These are phyloP conservation scores for Physcomitrellopsis africana DNA, from an alignment of 225 moss, liverwort and hornwort species.

Conservation along the genomic window DNA sequence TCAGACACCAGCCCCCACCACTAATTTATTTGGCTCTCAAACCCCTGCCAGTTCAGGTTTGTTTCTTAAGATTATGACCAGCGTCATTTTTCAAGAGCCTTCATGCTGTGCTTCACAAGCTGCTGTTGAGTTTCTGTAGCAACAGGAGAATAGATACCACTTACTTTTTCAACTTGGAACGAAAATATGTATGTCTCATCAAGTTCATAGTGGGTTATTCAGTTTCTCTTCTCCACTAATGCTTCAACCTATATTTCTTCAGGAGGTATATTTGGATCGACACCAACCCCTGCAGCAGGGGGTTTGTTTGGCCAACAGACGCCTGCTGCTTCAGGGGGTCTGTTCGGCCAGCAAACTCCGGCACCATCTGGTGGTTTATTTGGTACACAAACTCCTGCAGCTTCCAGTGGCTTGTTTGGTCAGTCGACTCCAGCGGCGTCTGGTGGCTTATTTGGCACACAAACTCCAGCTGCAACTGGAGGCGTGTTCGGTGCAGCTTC, in stretches of 20 bases:
- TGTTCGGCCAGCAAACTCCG: conserved; percentile 44
- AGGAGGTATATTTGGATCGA: conserved; percentile 53
- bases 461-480: conserved; percentile 29
- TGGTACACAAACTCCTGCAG: conserved; percentile 45
- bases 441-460: conserved; percentile 22
- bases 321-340: conserved; percentile 36
- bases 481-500: conserved; percentile 52
- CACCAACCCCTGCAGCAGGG: conserved; percentile 39
- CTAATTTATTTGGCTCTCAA: conserved; percentile 37
- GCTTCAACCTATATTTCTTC: neutral
- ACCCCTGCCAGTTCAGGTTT: conserved; percentile 57
- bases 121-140: neutral
- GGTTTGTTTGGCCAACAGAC: conserved; percentile 66
- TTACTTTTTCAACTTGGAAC: neutral
- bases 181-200: neutral
- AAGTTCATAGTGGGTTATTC: neutral
- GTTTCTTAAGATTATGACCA: conserved; percentile 11
- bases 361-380: conserved; percentile 47
- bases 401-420: conserved; percentile 55
- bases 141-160: neutral
- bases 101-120: conserved; percentile 1
- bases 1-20: conserved; percentile 38
- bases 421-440: conserved; percentile 42
- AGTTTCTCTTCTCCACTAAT: conserved; percentile 4
- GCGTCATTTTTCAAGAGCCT: neutral